Evolutionary conservation across 2,329 filamentous ascomycete species (phyloP).

Genomic region (Fusarium sp.): DNA sequence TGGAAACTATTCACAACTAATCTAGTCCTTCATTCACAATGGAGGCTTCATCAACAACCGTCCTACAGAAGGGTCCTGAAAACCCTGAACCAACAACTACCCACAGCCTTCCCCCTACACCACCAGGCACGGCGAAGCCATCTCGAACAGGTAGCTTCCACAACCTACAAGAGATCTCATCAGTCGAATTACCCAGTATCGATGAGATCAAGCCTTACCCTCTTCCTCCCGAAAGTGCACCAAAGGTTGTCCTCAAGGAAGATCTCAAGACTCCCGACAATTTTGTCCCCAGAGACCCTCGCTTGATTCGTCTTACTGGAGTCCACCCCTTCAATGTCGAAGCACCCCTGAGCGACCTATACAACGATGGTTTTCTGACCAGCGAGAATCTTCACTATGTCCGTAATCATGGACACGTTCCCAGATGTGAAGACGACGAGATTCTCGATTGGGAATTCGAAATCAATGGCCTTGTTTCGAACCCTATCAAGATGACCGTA

Average conservation of each 20-base stretch:
- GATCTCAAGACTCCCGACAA: slow-evolving; percentile 87
- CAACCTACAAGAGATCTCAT: slow-evolving; percentile 31
- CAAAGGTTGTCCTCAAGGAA: slow-evolving; percentile 76
- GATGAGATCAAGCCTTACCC: slow-evolving; percentile 63
- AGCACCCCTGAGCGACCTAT: slow-evolving; percentile 83
- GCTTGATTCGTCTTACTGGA: slow-evolving; percentile 88
- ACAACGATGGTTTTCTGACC: slow-evolving; percentile 86
- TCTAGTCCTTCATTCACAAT: slow-evolving; percentile 26
- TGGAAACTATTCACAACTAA: slow-evolving; percentile 7
- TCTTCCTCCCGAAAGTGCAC: slow-evolving; percentile 76
- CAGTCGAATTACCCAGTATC: slow-evolving; percentile 37
- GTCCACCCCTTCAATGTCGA: slow-evolving; percentile 94
- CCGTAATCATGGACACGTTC: slow-evolving; percentile 89
- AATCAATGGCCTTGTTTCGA: slow-evolving; percentile 86
- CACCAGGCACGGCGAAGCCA: slow-evolving; percentile 57
- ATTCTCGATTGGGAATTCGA: slow-evolving; percentile 86
- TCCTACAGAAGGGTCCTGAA: slow-evolving; percentile 26
- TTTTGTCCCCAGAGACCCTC: slow-evolving; percentile 84
- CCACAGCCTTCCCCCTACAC: slow-evolving; percentile 56
- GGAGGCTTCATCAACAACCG: slow-evolving; percentile 40
- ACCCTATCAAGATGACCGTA: slow-evolving; percentile 80
- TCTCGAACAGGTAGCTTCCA: slow-evolving; percentile 56
- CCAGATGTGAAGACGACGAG: slow-evolving; percentile 79
- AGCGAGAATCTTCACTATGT: slow-evolving; percentile 93
- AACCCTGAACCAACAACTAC: slow-evolving; percentile 21